These are phyloP conservation scores for Plectosphaerella plurivora DNA, from an alignment of 2,329 filamentous ascomycete species.

Conservation along the genomic window DNA sequence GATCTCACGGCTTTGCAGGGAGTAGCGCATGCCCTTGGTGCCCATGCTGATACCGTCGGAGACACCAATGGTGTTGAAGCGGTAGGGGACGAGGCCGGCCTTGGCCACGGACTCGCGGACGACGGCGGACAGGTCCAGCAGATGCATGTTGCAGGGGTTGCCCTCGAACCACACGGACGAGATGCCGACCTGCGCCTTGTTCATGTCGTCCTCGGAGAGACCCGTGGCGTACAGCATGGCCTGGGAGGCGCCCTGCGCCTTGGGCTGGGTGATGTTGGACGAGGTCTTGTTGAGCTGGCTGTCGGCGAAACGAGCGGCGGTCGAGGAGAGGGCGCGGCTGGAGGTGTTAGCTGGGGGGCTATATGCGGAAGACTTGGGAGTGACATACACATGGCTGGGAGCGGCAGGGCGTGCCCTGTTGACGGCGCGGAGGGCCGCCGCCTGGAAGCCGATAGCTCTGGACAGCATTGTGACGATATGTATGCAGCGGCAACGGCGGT, in stretches of 20 bases:
- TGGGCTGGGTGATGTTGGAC: slow-evolving; percentile 87
- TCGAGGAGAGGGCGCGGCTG: slow-evolving; percentile 48
- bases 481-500: slow-evolving; percentile 2
- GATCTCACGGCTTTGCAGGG: slow-evolving; percentile 88
- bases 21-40: slow-evolving; percentile 94
- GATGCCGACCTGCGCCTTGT: slow-evolving; percentile 96
- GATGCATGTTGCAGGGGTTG: slow-evolving; percentile 99
- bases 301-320: slow-evolving; percentile 38
- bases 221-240: slow-evolving; percentile 98
- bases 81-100: slow-evolving; percentile 83
- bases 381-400: slow-evolving; percentile 15
- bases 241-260: slow-evolving; percentile 96
- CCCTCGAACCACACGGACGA: slow-evolving; percentile 97
- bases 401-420: slow-evolving; percentile 11
- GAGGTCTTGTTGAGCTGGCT: slow-evolving; percentile 70
- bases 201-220: slow-evolving; percentile 79
- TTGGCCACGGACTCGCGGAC: slow-evolving; percentile 59
- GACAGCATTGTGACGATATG: slow-evolving; percentile 13
- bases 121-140: slow-evolving; percentile 80
- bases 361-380: not conserved
- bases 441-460: slow-evolving; percentile 12
- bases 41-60: slow-evolving; percentile 98
- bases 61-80: slow-evolving; percentile 99
- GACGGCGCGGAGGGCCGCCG: slow-evolving; percentile 16
- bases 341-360: slow-evolving; percentile 7